phyloP scores from a whole-genome alignment of 768 basidiomycete species.

The Lactarius indigo region DNA sequence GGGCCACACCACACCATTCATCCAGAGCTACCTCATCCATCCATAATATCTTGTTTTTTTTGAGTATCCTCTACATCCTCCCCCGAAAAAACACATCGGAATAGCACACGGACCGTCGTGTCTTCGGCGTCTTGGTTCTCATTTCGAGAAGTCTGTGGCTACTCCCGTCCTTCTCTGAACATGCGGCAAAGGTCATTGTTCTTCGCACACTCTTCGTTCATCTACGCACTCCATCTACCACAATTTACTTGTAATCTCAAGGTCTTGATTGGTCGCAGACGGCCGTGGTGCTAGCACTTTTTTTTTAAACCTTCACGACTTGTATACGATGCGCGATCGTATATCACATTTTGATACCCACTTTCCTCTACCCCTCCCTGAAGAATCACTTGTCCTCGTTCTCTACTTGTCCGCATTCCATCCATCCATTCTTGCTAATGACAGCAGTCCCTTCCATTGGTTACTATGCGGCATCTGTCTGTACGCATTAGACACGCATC shows the following conservation, averaged over 20 bases:
- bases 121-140: slow-evolving; percentile 2
- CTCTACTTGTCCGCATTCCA: slow-evolving; percentile 10
- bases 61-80: slow-evolving; percentile 5
- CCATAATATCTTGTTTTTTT: slow-evolving; percentile 11
- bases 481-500: slow-evolving; percentile 75
- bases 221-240: slow-evolving; percentile 16
- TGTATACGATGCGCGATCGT: slow-evolving; percentile 7
- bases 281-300: slow-evolving; percentile 19
- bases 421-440: slow-evolving; percentile 11
- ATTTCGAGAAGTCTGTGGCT: slow-evolving; percentile 13
- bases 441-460: slow-evolving; percentile 28
- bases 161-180: slow-evolving; percentile 7
- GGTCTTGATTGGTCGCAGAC: slow-evolving; percentile 19
- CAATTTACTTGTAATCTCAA: slow-evolving; percentile 17
- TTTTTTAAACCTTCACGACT: slow-evolving; percentile 4
- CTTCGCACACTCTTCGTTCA: neutral
- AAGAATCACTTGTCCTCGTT: slow-evolving; percentile 16
- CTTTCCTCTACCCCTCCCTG: slow-evolving; percentile 15
- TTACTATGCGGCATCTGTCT: slow-evolving; percentile 33
- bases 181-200: slow-evolving; percentile 12
- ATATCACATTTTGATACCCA: slow-evolving; percentile 16
- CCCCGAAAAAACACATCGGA: slow-evolving; percentile 1
- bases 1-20: neutral
- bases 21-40: slow-evolving; percentile 15
- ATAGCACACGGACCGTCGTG: neutral